Evolutionary conservation across 2,329 filamentous ascomycete species (phyloP).

Genomic region (Penicillium aurantiogriseum): DNA sequence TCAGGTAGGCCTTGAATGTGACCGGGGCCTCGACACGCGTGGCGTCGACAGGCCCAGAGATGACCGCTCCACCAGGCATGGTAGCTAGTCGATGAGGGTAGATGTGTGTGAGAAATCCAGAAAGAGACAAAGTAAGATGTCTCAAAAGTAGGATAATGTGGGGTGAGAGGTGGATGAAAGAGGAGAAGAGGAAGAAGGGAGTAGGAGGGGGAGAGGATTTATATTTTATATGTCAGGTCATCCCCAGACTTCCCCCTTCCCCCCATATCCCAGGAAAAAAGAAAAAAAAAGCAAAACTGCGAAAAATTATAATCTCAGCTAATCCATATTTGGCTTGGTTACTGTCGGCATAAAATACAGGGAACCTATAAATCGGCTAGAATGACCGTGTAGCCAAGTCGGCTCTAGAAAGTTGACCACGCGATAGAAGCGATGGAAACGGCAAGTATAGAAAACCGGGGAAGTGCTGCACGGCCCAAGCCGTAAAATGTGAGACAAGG

Average conservation of each 20-base stretch:
- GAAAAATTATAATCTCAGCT: neutral
- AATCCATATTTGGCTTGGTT: neutral
- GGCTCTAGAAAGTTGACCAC: neutral
- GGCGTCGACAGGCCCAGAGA: slow-evolving; percentile 47
- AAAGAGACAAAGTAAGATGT: neutral
- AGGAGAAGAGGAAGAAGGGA: neutral
- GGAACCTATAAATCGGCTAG: neutral
- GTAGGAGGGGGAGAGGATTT: neutral
- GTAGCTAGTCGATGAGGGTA: slow-evolving; percentile 1
- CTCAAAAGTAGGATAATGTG: neutral
- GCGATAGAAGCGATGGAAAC: slow-evolving; percentile 1
- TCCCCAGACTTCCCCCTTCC: neutral
- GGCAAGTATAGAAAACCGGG: slow-evolving; percentile 5
- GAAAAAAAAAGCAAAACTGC: neutral
- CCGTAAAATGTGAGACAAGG: neutral
- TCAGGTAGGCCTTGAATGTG: slow-evolving; percentile 58
- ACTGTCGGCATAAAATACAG: neutral
- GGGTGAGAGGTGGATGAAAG: neutral
- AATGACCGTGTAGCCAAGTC: slow-evolving; percentile 6
- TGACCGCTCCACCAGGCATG: slow-evolving; percentile 29
- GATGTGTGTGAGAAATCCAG: neutral
- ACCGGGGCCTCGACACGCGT: slow-evolving; percentile 58
- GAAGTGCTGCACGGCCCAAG: slow-evolving; percentile 2
- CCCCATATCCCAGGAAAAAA: neutral
- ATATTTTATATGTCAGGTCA: neutral